Evolutionary conservation across 2,329 filamentous ascomycete species (phyloP).

Genomic region (Exophiala mesophila): DNA sequence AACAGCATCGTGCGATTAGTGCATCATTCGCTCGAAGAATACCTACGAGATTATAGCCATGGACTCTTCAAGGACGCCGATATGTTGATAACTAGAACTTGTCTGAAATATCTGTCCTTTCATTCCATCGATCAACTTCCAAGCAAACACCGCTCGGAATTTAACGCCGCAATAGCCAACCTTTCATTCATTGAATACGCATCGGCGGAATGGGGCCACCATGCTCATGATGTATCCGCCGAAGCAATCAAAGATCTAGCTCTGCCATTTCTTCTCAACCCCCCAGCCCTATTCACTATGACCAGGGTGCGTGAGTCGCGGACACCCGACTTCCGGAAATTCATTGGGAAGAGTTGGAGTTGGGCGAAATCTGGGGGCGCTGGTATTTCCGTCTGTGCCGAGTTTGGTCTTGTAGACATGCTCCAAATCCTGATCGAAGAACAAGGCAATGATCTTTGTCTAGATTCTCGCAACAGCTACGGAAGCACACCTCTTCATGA

Average conservation of each 20-base stretch:
- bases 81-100: constrained; percentile 24
- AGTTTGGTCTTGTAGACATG: constrained; percentile 22
- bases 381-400: constrained; percentile 20
- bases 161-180: constrained; percentile 10
- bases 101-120: constrained; percentile 21
- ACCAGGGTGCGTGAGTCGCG: constrained; percentile 19
- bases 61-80: constrained; percentile 32
- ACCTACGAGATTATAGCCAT: constrained; percentile 30
- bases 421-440: constrained; percentile 16
- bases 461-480: constrained; percentile 29
- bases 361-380: constrained; percentile 20
- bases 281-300: constrained; percentile 13
- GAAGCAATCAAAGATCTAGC: constrained; percentile 15
- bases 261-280: constrained; percentile 14
- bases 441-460: constrained; percentile 9
- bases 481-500: constrained; percentile 24
- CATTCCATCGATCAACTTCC: constrained; percentile 12
- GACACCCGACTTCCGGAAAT: constrained; percentile 11
- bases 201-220: constrained; percentile 22
- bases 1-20: constrained; percentile 32
- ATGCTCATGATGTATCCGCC: constrained; percentile 11
- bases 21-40: constrained; percentile 33
- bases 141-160: constrained; percentile 10
- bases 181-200: constrained; percentile 23
- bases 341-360: constrained; percentile 17